phyloP scores from a whole-genome alignment of 2,329 filamentous ascomycete species.

The Apiospora rasikravindrae region DNA sequence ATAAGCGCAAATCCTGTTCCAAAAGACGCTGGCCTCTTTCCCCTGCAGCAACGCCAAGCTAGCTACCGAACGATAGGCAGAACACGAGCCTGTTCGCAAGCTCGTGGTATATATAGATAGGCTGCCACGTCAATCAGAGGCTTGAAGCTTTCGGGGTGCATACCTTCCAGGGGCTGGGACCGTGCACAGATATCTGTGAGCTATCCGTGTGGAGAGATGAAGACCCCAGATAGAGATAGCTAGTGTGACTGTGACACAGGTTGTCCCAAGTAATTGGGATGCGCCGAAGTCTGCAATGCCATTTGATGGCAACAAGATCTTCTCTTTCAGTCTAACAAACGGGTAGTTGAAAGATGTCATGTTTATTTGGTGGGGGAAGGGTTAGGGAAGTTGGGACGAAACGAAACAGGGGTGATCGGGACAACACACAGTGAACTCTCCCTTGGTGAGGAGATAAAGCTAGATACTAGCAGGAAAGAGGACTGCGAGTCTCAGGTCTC shows the following conservation, averaged over 20 bases:
- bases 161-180: neutral
- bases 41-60: neutral
- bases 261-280: neutral
- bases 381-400: neutral
- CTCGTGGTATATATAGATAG: neutral
- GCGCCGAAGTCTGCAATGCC: neutral
- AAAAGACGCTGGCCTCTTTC: neutral
- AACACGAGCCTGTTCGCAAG: neutral
- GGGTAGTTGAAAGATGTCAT: neutral
- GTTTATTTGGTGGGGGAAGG: neutral
- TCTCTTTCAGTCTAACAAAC: neutral
- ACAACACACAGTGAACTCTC: neutral
- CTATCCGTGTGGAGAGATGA: neutral
- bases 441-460: neutral
- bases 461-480: neutral
- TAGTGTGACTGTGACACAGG: neutral
- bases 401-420: neutral
- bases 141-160: neutral
- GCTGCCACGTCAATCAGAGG: neutral
- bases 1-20: neutral
- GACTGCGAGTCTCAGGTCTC: neutral
- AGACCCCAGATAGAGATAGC: neutral
- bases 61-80: neutral
- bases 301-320: neutral
- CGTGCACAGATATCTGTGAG: neutral